Evolutionary conservation across 768 basidiomycete species (phyloP).

Genomic region (Tylopilus felleus): DNA sequence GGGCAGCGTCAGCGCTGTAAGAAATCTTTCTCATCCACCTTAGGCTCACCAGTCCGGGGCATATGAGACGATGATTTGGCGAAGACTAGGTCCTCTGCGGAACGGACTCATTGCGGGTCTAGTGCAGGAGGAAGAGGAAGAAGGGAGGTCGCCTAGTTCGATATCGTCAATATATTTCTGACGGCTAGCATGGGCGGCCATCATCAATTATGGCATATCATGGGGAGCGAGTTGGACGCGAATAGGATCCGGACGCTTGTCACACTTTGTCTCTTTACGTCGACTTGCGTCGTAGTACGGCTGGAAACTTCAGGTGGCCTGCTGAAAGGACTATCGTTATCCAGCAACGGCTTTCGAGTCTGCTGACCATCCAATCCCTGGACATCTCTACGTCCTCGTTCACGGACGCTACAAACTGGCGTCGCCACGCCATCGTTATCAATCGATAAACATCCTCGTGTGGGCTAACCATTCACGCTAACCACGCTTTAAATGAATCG

Average conservation of each 20-base stretch:
- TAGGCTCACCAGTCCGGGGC: slow-evolving; percentile 67
- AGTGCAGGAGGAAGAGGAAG: background rate
- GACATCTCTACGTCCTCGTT: too few relatives aligned
- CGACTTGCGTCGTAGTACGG: too few relatives aligned
- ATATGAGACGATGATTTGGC: slow-evolving; percentile 45
- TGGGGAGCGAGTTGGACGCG: too few relatives aligned
- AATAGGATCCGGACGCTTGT: background rate
- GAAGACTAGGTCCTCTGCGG: slow-evolving; percentile 16
- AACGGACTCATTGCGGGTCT: slow-evolving; percentile 9
- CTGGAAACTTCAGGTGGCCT: too few relatives aligned
- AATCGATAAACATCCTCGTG: too few relatives aligned
- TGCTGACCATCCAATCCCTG: too few relatives aligned
- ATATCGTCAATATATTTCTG: background rate
- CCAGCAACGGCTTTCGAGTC: too few relatives aligned
- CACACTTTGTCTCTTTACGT: background rate
- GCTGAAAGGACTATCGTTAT: too few relatives aligned
- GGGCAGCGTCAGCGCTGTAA: background rate
- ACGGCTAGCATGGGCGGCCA: background rate
- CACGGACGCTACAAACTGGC: too few relatives aligned
- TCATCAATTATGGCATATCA: background rate
- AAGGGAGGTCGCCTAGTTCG: background rate
- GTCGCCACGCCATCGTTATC: too few relatives aligned
- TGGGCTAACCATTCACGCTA: too few relatives aligned
- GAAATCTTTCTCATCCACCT: background rate
- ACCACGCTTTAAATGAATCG: too few relatives aligned